A percentile compares a stretch with the other conserved stretches of the same genome.
phyloP scores from a whole-genome alignment of 306 rosid genomes.

The Medicago lupulina region DNA sequence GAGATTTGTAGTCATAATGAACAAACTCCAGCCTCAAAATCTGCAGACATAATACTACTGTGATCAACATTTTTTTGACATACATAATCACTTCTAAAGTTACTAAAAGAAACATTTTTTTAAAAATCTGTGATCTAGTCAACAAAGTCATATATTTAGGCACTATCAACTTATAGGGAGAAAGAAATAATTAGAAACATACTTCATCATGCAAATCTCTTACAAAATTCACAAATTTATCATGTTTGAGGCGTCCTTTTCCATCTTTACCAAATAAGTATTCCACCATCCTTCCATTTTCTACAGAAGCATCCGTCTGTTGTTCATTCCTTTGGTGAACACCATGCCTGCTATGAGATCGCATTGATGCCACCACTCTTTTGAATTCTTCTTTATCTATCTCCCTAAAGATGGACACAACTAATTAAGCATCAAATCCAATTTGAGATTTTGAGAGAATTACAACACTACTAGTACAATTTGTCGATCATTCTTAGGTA shows the following conservation, averaged over 20 bases:
- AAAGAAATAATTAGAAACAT: conserved; percentile 33
- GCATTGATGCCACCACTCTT: conserved; percentile 89
- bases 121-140: too few species aligned
- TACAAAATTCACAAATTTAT: conserved; percentile 72
- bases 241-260: conserved; percentile 60
- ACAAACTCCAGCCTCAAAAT: conserved; percentile 78
- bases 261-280: conserved; percentile 84
- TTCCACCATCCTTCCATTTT: conserved; percentile 82
- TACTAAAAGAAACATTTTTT: neutral
- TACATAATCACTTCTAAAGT: conserved; percentile 14
- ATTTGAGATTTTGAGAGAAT: conserved; percentile 21
- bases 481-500: neutral
- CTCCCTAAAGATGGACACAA: conserved; percentile 50
- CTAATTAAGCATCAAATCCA: neutral
- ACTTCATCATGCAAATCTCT: conserved; percentile 73
- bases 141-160: too few species aligned
- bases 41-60: conserved; percentile 47
- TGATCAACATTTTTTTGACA: neutral
- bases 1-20: conserved; percentile 78
- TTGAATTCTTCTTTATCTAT: conserved; percentile 89
- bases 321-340: conserved; percentile 67
- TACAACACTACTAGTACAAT: neutral
- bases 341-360: conserved; percentile 72
- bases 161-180: neutral
- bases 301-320: conserved; percentile 66